phyloP scores from a whole-genome alignment of 305 asterid genomes.

The Andrographis paniculata region DNA sequence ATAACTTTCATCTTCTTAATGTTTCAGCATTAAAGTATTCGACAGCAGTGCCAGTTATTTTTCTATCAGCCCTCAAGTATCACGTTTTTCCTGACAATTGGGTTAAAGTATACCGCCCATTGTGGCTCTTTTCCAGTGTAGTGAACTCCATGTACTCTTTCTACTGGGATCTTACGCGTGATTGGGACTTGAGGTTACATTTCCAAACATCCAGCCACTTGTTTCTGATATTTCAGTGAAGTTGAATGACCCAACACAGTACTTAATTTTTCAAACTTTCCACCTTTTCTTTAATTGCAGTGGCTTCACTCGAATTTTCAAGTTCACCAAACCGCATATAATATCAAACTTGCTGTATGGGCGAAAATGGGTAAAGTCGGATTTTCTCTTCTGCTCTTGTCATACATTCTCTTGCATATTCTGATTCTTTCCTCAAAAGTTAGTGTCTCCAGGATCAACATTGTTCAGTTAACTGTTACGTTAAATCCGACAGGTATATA shows the following conservation, averaged over 20 bases:
- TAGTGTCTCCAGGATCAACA: no score
- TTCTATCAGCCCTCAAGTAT: slow-evolving; percentile 92
- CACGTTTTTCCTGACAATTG: slow-evolving; percentile 79
- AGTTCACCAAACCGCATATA: slow-evolving; percentile 70
- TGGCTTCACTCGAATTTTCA: slow-evolving; percentile 91
- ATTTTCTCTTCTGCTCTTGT: background rate
- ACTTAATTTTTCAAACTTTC: background rate
- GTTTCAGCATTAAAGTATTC: slow-evolving; percentile 94
- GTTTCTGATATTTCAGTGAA: no score
- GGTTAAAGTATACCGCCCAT: slow-evolving; percentile 66
- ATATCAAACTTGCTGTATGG: slow-evolving; percentile 57
- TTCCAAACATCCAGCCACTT: background rate
- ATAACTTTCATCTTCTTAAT: slow-evolving; percentile 3
- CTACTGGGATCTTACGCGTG: slow-evolving; percentile 80
- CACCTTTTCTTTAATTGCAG: slow-evolving; percentile 27
- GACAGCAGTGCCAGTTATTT: slow-evolving; percentile 91
- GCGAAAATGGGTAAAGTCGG: slow-evolving; percentile 73
- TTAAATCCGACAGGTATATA: slow-evolving; percentile 53
- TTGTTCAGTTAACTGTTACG: no score
- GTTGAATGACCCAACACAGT: no score
- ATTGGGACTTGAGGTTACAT: slow-evolving; percentile 93
- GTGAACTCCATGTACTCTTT: slow-evolving; percentile 85
- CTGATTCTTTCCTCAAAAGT: background rate
- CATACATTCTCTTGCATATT: background rate
- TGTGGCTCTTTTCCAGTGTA: slow-evolving; percentile 89